Conservation (phyloP, 768 basidiomycete genomes). For the Tulasnella sp. region DNA sequence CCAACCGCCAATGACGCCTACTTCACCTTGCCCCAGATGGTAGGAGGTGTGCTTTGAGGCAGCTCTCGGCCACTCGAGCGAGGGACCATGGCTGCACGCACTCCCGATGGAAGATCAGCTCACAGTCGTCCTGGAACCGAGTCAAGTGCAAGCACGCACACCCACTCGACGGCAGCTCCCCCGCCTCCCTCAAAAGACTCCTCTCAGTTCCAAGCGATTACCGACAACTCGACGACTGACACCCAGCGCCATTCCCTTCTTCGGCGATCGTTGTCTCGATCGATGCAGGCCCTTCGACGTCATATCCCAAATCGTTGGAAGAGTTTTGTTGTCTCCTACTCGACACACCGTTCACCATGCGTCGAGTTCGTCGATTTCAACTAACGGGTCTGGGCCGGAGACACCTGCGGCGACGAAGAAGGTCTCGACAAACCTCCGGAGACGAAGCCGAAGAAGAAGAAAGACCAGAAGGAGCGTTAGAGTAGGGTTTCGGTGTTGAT, state of each 20-base stretch:
- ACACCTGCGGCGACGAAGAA: slow-evolving; percentile 47
- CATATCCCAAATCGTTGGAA: slow-evolving; percentile 17
- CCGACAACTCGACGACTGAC: slow-evolving; percentile 59
- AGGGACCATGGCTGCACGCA: neutral
- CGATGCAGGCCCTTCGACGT: slow-evolving; percentile 50
- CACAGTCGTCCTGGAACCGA: slow-evolving; percentile 62
- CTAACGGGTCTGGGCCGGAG: slow-evolving; percentile 7
- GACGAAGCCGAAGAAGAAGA: slow-evolving; percentile 49
- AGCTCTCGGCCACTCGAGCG: slow-evolving; percentile 24
- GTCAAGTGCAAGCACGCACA: slow-evolving; percentile 61
- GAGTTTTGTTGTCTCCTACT: slow-evolving; percentile 30
- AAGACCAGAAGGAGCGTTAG: slow-evolving; percentile 73
- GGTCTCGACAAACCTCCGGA: slow-evolving; percentile 30
- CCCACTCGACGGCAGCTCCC: slow-evolving; percentile 1
- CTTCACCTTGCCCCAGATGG: neutral
- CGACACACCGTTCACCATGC: slow-evolving; percentile 27
- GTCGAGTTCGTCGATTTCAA: slow-evolving; percentile 12
- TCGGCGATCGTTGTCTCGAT: slow-evolving; percentile 85
- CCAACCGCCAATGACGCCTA: neutral
- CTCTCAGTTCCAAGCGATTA: slow-evolving; percentile 11
- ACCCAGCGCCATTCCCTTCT: slow-evolving; percentile 89
- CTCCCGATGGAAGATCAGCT: slow-evolving; percentile 22
- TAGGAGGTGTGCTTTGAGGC: slow-evolving; percentile 17
- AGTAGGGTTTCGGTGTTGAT: slow-evolving; percentile 81
- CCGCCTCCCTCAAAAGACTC: slow-evolving; percentile 12